phyloP scores from a whole-genome alignment of 805 yeast species.

The Lipomyces yamadae region DNA sequence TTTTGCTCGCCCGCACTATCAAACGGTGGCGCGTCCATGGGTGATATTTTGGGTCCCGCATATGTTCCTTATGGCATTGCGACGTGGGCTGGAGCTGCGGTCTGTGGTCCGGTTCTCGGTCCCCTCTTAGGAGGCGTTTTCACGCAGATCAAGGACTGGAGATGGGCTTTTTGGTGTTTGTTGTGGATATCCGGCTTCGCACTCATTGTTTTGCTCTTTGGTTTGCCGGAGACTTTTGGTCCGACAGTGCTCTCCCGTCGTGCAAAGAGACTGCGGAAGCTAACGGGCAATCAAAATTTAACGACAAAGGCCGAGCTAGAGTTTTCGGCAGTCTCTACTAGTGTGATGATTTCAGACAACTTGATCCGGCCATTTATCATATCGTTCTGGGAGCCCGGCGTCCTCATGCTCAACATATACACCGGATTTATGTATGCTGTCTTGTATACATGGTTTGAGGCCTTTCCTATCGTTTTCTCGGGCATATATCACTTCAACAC shows the following conservation, averaged over 20 bases:
- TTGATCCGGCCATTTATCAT: slow-evolving; percentile 52
- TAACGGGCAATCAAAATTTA: slow-evolving; percentile 55
- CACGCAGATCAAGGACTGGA: slow-evolving; percentile 56
- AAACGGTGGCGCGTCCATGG: slow-evolving; percentile 63
- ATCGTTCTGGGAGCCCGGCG: slow-evolving; percentile 59
- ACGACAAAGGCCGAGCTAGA: slow-evolving; percentile 45
- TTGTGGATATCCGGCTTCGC: slow-evolving; percentile 49
- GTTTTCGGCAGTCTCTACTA: neutral
- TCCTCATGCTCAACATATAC: slow-evolving; percentile 58
- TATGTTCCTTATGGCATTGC: slow-evolving; percentile 56
- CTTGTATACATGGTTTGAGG: slow-evolving; percentile 63
- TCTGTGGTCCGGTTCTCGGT: slow-evolving; percentile 59
- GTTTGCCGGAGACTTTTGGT: slow-evolving; percentile 58
- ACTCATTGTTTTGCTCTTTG: slow-evolving; percentile 47
- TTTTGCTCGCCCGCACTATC: slow-evolving; percentile 62
- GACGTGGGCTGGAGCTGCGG: slow-evolving; percentile 59
- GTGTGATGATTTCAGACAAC: slow-evolving; percentile 37
- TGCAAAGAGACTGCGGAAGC: slow-evolving; percentile 54
- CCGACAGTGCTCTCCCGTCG: slow-evolving; percentile 55
- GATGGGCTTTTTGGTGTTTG: slow-evolving; percentile 45
- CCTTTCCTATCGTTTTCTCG: slow-evolving; percentile 60
- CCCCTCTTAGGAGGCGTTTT: slow-evolving; percentile 62
- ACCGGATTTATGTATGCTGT: slow-evolving; percentile 59
- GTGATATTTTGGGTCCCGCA: slow-evolving; percentile 53
- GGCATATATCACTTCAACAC: slow-evolving; percentile 54